Percentiles rank a stretch among this genome's conserved stretches.
Evolutionary conservation across 352 stramenopile species (phyloP).

Genomic region (Pythium chondricola): DNA sequence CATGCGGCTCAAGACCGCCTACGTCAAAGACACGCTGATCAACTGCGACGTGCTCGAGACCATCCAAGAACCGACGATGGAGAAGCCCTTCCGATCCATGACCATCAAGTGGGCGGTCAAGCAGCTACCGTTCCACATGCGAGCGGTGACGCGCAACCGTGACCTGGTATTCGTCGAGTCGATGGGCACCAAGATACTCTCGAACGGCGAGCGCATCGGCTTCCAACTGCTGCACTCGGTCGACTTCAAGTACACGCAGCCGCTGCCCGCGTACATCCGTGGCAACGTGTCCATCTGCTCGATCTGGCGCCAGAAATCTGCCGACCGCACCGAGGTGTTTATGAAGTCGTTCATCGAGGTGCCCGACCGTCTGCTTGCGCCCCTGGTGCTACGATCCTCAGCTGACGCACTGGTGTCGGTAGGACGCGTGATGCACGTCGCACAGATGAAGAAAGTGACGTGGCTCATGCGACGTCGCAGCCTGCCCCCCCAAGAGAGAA

Average conservation of each 20-base stretch:
- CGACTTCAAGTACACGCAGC: slow-evolving; percentile 46
- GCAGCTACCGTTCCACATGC: slow-evolving; percentile 33
- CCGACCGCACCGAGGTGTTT: slow-evolving; percentile 20
- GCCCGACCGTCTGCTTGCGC: slow-evolving; percentile 26
- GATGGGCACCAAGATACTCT: slow-evolving; percentile 31
- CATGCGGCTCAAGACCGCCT: slow-evolving; percentile 52
- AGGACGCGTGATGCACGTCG: slow-evolving; percentile 32
- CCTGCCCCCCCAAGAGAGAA: not conserved
- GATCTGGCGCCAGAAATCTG: slow-evolving; percentile 35
- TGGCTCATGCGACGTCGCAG: slow-evolving; percentile 32
- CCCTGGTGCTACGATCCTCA: slow-evolving; percentile 31
- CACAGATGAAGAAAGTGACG: slow-evolving; percentile 62
- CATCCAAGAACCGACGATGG: slow-evolving; percentile 29
- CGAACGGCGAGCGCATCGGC: slow-evolving; percentile 43
- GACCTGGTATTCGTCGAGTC: slow-evolving; percentile 60
- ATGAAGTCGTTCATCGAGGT: slow-evolving; percentile 45
- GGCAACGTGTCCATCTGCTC: slow-evolving; percentile 58
- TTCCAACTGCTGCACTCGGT: slow-evolving; percentile 66
- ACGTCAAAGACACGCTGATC: slow-evolving; percentile 40
- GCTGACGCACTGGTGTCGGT: slow-evolving; percentile 31
- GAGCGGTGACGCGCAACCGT: slow-evolving; percentile 35
- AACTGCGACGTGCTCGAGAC: slow-evolving; percentile 51
- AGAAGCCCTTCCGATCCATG: slow-evolving; percentile 50
- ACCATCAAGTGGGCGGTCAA: slow-evolving; percentile 66
- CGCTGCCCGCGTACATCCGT: slow-evolving; percentile 31